phyloP scores from a whole-genome alignment of 805 yeast genomes.

The Sporopachydermia quercuum region DNA sequence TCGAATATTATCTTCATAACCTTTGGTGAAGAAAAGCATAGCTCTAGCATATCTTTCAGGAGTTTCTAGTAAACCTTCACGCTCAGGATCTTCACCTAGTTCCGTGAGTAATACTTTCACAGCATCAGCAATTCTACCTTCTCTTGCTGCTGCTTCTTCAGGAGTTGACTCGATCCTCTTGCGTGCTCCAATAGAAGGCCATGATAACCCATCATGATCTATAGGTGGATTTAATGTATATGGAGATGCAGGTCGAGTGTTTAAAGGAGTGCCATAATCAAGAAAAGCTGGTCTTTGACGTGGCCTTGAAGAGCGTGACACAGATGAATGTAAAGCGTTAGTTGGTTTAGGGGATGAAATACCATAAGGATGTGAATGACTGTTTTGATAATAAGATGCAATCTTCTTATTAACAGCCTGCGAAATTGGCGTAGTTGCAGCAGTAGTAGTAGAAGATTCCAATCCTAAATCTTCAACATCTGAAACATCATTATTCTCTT shows the following conservation, averaged over 20 bases:
- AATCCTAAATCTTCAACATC: slow-evolving; percentile 3
- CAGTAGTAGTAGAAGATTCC: slow-evolving; percentile 12
- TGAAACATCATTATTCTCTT: neutral
- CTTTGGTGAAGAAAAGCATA: slow-evolving; percentile 88
- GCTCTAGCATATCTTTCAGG: slow-evolving; percentile 96
- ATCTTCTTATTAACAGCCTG: slow-evolving; percentile 2
- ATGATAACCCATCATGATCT: slow-evolving; percentile 80
- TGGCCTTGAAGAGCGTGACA: slow-evolving; percentile 2
- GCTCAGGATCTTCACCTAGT: slow-evolving; percentile 76
- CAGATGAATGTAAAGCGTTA: slow-evolving; percentile 1
- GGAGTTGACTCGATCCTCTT: slow-evolving; percentile 52
- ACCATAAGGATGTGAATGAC: neutral
- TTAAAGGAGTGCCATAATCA: slow-evolving; percentile 38
- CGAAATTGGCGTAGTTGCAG: slow-evolving; percentile 10
- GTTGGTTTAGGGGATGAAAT: slow-evolving; percentile 4
- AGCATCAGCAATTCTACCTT: slow-evolving; percentile 69
- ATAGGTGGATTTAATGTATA: slow-evolving; percentile 74
- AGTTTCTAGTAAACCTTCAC: slow-evolving; percentile 87
- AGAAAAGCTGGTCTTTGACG: neutral
- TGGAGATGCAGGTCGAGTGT: slow-evolving; percentile 69
- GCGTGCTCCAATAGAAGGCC: slow-evolving; percentile 87
- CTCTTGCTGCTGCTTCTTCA: slow-evolving; percentile 53
- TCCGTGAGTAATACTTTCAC: slow-evolving; percentile 59
- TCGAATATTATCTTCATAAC: slow-evolving; percentile 86
- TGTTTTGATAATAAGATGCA: neutral